Evolutionary conservation across 139 green algal species (phyloP), one percentile per base, ranked within the genome.

Genomic region (Raphidocelis subcapitata): DNA sequence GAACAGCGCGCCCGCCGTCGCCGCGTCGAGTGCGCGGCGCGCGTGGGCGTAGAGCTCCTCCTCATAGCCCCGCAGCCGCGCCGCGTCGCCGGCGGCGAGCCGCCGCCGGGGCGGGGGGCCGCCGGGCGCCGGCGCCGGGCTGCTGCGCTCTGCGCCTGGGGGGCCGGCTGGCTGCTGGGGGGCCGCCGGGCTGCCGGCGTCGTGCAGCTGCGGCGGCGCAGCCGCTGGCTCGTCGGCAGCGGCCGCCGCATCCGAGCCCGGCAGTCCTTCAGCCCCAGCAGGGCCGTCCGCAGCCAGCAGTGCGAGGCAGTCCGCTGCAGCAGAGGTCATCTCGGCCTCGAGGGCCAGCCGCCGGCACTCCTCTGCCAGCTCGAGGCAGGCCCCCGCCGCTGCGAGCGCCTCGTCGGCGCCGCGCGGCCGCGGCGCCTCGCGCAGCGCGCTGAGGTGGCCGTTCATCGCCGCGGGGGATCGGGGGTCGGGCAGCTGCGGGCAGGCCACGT

Each of bases 401-500:
- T 49, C 41, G n/a, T n/a, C n/a, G n/a, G n/a, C n/a, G n/a, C n/a
- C n/a, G n/a, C n/a, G n/a, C n/a, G n/a, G n/a, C n/a, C n/a, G n/a
- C n/a, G n/a, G n/a, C n/a, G n/a, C 51, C 18, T 65, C 55, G 46
- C 37, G n/a, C 33, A 72, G 21, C 31, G 15, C 35, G 41, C 51
- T 60, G 32, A 76, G 49, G 74, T 62, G 71, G 47, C 75, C 67
- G 46, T 69, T 69, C 47, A 81, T 60, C 3, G 32, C 31, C 31
- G 33, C 16, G 4, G 52, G 24, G 3, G 26, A 2, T 1, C 31
- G 26, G 37, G 74, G 74, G 12, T 72, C 56, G 15, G 74, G 74
- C 41, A 81, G n/a, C 8, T 46, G 67, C 16, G 51, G 72, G 67
- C 74, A 81, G 15, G 67, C 66, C 28, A 76, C 26, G 61, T 81